Percentiles rank a stretch among this genome's conserved stretches.
Evolutionary conservation across 225 moss, liverwort and hornwort species (phyloP).

Genomic region (Pseudoscleropodium purum): DNA sequence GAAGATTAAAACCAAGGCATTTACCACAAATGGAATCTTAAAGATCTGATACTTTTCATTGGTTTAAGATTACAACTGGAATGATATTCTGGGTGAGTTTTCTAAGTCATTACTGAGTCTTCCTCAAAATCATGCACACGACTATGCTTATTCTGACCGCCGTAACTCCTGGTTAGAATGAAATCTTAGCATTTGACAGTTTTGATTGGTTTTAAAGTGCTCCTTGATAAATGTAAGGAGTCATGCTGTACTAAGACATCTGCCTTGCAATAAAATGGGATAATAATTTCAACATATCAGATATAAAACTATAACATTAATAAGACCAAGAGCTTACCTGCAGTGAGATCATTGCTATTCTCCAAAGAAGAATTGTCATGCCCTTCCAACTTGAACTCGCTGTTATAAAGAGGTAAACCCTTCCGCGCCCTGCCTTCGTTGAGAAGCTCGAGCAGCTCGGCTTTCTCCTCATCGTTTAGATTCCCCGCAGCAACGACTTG

Average conservation of each 20-base stretch:
- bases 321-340: background rate
- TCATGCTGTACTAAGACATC: background rate
- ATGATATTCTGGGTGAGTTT: background rate
- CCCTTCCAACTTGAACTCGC: slow-evolving; percentile 19
- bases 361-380: background rate
- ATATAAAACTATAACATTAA: background rate
- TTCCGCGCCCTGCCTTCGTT: slow-evolving; percentile 24
- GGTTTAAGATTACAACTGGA: too few species aligned
- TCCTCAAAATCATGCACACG: background rate
- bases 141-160: background rate
- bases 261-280: background rate
- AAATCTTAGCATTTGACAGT: background rate
- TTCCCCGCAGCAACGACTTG: slow-evolving; percentile 28
- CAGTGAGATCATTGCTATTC: slow-evolving; percentile 1
- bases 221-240: background rate
- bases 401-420: slow-evolving; percentile 16
- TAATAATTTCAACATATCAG: background rate
- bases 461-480: slow-evolving; percentile 35
- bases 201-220: background rate
- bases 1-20: background rate
- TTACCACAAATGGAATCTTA: background rate
- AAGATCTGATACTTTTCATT: background rate
- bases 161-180: background rate
- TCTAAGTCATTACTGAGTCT: background rate
- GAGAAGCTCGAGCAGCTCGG: slow-evolving; percentile 47